Conservation (phyloP, 345 rosid genomes). For the Citrus unshiu region DNA sequence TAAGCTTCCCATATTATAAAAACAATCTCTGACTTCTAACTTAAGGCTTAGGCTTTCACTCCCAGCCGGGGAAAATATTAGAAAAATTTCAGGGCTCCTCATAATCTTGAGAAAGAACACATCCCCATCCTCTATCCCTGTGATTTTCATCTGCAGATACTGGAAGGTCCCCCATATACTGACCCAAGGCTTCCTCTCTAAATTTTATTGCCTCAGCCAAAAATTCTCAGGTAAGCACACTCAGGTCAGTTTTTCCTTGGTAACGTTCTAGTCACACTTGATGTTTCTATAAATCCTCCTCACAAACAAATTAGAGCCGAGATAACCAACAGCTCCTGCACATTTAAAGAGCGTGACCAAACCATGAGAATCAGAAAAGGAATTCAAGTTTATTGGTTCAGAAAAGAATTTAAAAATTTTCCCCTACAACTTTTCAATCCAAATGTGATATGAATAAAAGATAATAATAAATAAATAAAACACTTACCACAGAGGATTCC, state of each 20-base stretch:
- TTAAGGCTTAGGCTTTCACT: conserved; percentile 35
- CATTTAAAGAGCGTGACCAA: neutral
- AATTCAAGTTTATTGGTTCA: too few relatives aligned
- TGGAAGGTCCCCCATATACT: conserved; percentile 5
- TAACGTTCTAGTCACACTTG: conserved; percentile 68
- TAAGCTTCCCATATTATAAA: conserved; percentile 31
- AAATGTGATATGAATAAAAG: neutral
- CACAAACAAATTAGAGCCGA: conserved; percentile 92
- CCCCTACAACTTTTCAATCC: neutral
- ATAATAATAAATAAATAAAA: neutral
- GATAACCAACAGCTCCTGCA: conserved; percentile 89
- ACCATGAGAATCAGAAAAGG: neutral
- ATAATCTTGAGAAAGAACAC: conserved; percentile 26
- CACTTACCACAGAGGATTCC: conserved; percentile 90
- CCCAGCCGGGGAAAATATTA: conserved; percentile 33
- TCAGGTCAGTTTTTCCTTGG: conserved; percentile 3
- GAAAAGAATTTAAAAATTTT: neutral
- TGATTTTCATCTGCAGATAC: conserved; percentile 19
- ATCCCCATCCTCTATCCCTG: conserved; percentile 29
- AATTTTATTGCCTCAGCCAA: conserved; percentile 23
- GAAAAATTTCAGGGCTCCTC: conserved; percentile 38
- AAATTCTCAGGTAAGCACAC: conserved; percentile 26
- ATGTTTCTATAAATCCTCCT: conserved; percentile 97
- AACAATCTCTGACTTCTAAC: conserved; percentile 53
- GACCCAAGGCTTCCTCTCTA: conserved; percentile 29